phyloP scores from a whole-genome alignment of 1,284 basidiomycete species.

The Ganoderma resinaceum region DNA sequence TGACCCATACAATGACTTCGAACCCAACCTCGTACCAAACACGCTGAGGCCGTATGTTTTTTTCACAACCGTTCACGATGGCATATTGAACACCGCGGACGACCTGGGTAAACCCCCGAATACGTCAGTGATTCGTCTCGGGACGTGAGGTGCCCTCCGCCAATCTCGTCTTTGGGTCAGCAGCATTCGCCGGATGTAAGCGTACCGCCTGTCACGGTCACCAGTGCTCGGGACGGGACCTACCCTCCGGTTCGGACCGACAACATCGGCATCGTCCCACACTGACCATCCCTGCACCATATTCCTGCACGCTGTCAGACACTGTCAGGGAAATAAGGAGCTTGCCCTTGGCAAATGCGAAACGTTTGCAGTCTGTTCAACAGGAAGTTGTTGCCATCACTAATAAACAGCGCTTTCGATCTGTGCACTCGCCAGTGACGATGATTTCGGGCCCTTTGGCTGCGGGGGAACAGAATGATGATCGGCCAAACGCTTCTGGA shows the following conservation, averaged over 20 bases:
- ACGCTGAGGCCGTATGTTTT: neutral
- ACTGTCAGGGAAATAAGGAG: neutral
- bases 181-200: neutral
- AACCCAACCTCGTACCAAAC: neutral
- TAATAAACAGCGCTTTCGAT: neutral
- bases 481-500: neutral
- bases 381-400: constrained; percentile 1
- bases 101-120: neutral
- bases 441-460: constrained; percentile 6
- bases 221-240: neutral
- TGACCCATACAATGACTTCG: neutral
- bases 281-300: neutral
- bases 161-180: neutral
- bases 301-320: neutral
- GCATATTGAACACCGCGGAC: neutral
- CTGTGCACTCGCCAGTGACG: constrained; percentile 2
- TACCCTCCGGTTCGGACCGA: neutral
- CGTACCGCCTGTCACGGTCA: neutral
- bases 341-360: neutral
- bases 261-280: neutral
- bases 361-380: neutral
- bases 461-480: neutral
- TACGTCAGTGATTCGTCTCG: neutral
- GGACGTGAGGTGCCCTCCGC: neutral
- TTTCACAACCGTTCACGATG: neutral